These are phyloP conservation scores for Castanea mollissima DNA, from an alignment of 306 rosid species.

Conservation along the genomic window DNA sequence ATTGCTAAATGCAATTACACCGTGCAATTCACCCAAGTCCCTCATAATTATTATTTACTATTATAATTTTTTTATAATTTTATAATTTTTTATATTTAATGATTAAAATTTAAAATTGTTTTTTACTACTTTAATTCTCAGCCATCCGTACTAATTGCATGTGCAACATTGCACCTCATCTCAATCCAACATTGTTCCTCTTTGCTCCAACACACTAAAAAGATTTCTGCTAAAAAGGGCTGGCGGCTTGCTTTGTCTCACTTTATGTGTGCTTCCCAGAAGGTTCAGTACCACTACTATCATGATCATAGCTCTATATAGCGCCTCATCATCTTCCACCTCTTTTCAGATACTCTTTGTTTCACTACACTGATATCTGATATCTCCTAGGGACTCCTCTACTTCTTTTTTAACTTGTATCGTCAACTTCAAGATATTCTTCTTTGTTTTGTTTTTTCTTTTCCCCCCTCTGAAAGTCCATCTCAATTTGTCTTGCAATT, in stretches of 20 bases:
- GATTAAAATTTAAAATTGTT: no score
- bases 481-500: not conserved
- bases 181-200: not conserved
- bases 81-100: no score
- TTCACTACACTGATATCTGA: not conserved
- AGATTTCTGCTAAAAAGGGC: not conserved
- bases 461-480: not conserved
- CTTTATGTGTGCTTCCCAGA: constrained; percentile 22
- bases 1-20: no score
- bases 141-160: no score
- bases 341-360: constrained; percentile 2
- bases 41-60: no score
- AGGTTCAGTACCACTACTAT: constrained; percentile 8
- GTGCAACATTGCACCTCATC: no score
- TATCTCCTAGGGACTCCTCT: not conserved
- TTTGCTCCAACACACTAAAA: not conserved
- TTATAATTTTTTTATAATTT: no score
- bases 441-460: not conserved
- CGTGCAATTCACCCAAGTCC: no score
- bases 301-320: not conserved
- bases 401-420: not conserved
- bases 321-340: not conserved
- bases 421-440: not conserved
- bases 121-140: no score
- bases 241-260: constrained; percentile 22